phyloP scores from a whole-genome alignment of 306 rosid species.

The Datisca glomerata region DNA sequence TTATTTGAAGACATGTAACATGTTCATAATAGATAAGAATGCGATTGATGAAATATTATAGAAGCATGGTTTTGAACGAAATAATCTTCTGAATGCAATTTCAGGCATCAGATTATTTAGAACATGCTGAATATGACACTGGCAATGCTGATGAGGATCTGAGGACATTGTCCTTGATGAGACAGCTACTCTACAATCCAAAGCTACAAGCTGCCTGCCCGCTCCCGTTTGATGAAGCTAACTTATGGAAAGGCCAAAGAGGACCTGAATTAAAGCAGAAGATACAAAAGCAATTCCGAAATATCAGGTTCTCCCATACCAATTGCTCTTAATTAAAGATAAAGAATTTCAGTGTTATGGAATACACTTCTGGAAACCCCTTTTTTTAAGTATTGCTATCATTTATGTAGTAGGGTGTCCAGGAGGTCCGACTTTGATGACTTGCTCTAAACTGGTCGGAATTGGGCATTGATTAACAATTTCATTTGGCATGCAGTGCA shows the following conservation, averaged over 20 bases:
- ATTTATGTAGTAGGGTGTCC: no score
- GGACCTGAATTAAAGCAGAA: slow-evolving; percentile 91
- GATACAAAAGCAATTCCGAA: slow-evolving; percentile 88
- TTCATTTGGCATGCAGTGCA: slow-evolving; percentile 38
- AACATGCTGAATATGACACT: slow-evolving; percentile 88
- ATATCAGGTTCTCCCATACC: slow-evolving; percentile 49
- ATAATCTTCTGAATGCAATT: slow-evolving; percentile 12
- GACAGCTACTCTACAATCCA: slow-evolving; percentile 63
- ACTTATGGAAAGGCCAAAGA: slow-evolving; percentile 88
- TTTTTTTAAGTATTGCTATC: no score
- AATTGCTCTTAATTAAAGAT: no score
- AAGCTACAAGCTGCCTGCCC: slow-evolving; percentile 95
- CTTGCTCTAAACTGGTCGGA: not conserved
- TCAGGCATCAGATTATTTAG: slow-evolving; percentile 85
- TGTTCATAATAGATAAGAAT: not conserved
- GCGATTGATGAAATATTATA: not conserved
- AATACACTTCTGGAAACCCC: no score
- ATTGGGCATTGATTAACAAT: no score
- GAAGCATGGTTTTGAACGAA: slow-evolving; percentile 1
- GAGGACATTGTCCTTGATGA: slow-evolving; percentile 66
- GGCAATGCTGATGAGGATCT: slow-evolving; percentile 67
- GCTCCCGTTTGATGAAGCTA: slow-evolving; percentile 94
- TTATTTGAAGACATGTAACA: not conserved
- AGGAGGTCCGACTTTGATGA: no score
- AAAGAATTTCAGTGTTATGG: not conserved